A percentile compares a stretch with the other conserved stretches of the same genome.
phyloP scores from a whole-genome alignment of 1,284 basidiomycete genomes.

The Ceratobasidium sp. region DNA sequence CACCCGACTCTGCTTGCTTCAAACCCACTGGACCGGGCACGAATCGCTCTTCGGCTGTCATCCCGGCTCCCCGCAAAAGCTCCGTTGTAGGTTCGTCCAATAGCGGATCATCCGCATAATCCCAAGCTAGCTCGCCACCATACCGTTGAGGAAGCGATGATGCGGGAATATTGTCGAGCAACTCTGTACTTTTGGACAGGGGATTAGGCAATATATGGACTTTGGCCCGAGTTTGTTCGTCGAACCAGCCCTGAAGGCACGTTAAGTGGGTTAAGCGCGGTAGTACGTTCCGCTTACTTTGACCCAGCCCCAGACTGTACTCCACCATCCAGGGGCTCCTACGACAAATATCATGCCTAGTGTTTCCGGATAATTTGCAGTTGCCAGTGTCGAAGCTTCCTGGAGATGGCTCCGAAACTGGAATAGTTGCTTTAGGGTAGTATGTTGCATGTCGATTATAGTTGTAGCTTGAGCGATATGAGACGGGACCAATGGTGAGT shows the following conservation, averaged over 20 bases:
- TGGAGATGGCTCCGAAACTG: conserved; percentile 70
- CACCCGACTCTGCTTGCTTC: conserved; percentile 11
- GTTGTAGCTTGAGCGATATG: conserved; percentile 48
- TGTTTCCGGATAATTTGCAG: conserved; percentile 76
- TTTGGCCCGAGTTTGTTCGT: conserved; percentile 73
- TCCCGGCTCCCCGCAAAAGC: conserved; percentile 29
- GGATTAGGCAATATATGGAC: conserved; percentile 60
- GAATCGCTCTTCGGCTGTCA: conserved; percentile 20
- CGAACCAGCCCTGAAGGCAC: conserved; percentile 67
- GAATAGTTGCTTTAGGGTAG: conserved; percentile 71
- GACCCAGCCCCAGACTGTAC: conserved; percentile 79
- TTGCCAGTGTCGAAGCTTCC: conserved; percentile 73
- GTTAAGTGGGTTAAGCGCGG: not conserved
- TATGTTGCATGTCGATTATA: conserved; percentile 73
- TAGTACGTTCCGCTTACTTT: conserved; percentile 55
- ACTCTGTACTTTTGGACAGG: conserved; percentile 19
- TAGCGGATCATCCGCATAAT: conserved; percentile 32
- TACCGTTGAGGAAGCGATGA: conserved; percentile 39
- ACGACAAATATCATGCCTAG: conserved; percentile 58
- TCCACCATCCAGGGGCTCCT: conserved; percentile 77
- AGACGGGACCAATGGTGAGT: conserved; percentile 39
- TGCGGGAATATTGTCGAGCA: conserved; percentile 5
- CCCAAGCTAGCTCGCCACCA: conserved; percentile 40
- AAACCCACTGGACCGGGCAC: conserved; percentile 10
- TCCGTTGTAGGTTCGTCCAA: conserved; percentile 36